These are phyloP conservation scores for Verbena officinalis DNA, from an alignment of 257 asterid genomes.

Conservation along the genomic window DNA sequence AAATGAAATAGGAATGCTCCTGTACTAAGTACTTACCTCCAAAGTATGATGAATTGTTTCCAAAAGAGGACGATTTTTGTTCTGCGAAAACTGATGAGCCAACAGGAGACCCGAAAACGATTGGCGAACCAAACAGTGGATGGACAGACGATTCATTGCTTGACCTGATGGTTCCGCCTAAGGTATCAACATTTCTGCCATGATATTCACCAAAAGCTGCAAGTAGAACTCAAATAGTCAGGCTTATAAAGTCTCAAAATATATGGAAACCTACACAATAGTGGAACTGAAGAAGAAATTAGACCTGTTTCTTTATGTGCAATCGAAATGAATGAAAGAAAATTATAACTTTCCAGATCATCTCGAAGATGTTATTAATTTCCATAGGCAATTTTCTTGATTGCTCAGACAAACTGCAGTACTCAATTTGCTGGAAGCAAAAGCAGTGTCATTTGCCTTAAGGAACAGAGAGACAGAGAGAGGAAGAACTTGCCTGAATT, in stretches of 20 bases:
- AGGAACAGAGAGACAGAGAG: not conserved
- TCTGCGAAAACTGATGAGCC: not conserved
- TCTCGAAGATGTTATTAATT: too few relatives aligned
- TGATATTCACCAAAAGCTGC: conserved; percentile 16
- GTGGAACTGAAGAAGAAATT: not conserved
- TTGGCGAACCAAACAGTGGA: conserved; percentile 7
- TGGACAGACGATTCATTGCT: not conserved
- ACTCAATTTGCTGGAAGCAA: not conserved
- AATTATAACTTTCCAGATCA: not conserved
- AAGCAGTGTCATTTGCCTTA: not conserved
- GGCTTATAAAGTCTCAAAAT: not conserved
- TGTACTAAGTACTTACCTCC: conserved; percentile 26
- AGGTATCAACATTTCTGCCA: conserved; percentile 4
- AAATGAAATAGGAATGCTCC: not conserved
- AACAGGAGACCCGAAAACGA: not conserved
- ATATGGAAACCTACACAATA: not conserved
- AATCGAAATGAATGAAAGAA: too few relatives aligned
- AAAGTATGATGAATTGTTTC: conserved; percentile 13
- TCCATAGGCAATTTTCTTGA: not conserved
- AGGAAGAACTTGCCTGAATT: conserved; percentile 15
- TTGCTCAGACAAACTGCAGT: not conserved
- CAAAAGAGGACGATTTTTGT: not conserved
- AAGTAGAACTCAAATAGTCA: conserved; percentile 6
- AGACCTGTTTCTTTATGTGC: too few relatives aligned
- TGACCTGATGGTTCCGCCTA: not conserved